Evolutionary conservation across 768 basidiomycete species (phyloP), one percentile per base, ranked within the genome.

Genomic region (Podaxis sp.): DNA sequence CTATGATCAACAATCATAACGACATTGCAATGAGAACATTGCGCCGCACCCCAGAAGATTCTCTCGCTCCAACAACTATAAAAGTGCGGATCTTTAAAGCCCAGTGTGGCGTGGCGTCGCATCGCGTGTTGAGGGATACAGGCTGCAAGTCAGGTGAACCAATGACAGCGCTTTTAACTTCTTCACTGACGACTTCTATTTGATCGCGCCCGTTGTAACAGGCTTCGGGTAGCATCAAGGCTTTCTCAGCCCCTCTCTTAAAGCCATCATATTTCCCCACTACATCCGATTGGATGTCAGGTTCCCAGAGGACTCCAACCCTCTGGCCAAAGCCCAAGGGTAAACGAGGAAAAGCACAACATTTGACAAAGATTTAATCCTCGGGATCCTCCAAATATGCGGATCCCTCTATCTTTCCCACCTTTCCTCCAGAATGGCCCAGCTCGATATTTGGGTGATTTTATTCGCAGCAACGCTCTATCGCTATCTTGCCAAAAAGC

Each of bases 401-500:
- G 47, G 12, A 11, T 24, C 38, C n/a, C 25, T 3, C 29, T 47
- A 15, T 22, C 27, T 24, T 15, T 49, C 29, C 29, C 33, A 25
- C 43, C 27, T 43, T 33, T 19, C 22, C 12, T 15, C 40, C 25
- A 46, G 33, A 22, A 61, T 61, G 60, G n/a, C 22, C 17, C 25
- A 29, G 19, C 41, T 61, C 2, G 60, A 61, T 15, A 2, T 61
- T n/a, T 61, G 38, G 27, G 60, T 25, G 13, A 47, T 43, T 43
- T 4, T 54, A 8, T 6, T 61, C 25, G 41, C 52, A 2, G 12
- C 38, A 4, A 19, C 38, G 6, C 41, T 55, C 7, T 55, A 54
- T 24, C 33, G 33, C 33, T 61, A 54, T 15, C 43, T 61, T 6
- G 22, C 38, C 5, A 53, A n/a, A 47, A 54, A 29, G 22, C 24